These are phyloP conservation scores for Phytopythium helicoides DNA, from an alignment of 352 stramenopile genomes.

Conservation along the genomic window DNA sequence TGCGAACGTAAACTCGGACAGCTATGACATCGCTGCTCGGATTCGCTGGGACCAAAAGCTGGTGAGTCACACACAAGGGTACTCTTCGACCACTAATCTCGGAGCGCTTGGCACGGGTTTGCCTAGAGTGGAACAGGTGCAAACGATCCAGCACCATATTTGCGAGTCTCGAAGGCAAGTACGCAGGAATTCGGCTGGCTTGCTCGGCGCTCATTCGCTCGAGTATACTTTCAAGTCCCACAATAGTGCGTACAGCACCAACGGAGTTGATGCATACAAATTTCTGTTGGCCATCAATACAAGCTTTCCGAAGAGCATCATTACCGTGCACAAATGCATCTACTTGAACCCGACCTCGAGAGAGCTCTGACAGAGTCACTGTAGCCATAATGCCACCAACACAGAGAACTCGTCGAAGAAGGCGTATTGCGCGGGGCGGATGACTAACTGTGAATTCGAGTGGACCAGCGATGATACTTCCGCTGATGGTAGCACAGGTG, in stretches of 20 bases:
- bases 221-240: constrained; percentile 58
- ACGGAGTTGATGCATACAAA: constrained; percentile 9
- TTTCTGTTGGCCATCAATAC: neutral
- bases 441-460: constrained; percentile 23
- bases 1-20: constrained; percentile 16
- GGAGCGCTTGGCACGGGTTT: constrained; percentile 9
- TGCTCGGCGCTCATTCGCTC: constrained; percentile 40
- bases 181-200: constrained; percentile 20
- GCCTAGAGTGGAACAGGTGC: constrained; percentile 38
- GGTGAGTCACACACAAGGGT: neutral
- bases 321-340: constrained; percentile 47
- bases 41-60: neutral
- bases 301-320: neutral
- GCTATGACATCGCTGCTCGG: neutral
- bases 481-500: no score
- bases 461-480: no score
- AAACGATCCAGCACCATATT: constrained; percentile 58
- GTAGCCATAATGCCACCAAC: constrained; percentile 45
- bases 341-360: constrained; percentile 55
- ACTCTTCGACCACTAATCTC: neutral
- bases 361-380: constrained; percentile 60
- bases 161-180: constrained; percentile 30
- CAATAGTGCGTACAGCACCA: constrained; percentile 12
- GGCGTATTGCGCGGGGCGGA: constrained; percentile 45
- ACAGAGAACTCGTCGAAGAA: constrained; percentile 50